These are phyloP conservation scores for Ophiocordyceps camponoti-floridani DNA, from an alignment of 2,329 filamentous ascomycete genomes.

Conservation along the genomic window DNA sequence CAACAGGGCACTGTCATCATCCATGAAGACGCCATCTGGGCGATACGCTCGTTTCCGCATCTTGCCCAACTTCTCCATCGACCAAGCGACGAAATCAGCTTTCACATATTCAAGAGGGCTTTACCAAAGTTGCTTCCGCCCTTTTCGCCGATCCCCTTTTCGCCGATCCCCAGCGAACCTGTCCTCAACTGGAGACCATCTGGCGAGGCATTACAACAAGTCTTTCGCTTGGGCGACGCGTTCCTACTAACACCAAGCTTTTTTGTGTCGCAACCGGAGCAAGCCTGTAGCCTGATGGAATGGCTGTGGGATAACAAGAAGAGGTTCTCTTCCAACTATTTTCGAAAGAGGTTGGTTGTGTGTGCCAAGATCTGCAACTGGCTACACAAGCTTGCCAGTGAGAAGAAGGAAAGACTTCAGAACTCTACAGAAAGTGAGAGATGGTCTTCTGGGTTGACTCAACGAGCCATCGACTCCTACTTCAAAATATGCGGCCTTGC, in stretches of 20 bases:
- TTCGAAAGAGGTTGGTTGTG: constrained; percentile 11
- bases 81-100: constrained; percentile 10
- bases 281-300: constrained; percentile 16
- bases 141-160: background rate
- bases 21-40: constrained; percentile 22
- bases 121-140: constrained; percentile 5
- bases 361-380: constrained; percentile 12
- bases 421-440: background rate
- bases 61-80: constrained; percentile 15
- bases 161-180: background rate
- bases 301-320: constrained; percentile 13
- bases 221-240: constrained; percentile 15
- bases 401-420: constrained; percentile 4
- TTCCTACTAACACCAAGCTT: constrained; percentile 25
- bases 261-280: constrained; percentile 17
- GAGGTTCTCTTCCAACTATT: constrained; percentile 1
- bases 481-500: constrained; percentile 8
- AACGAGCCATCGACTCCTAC: constrained; percentile 5
- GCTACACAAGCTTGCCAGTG: constrained; percentile 10
- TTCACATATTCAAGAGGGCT: constrained; percentile 23
- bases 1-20: constrained; percentile 20
- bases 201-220: constrained; percentile 6
- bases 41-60: constrained; percentile 20
- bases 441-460: background rate
- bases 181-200: background rate